These are phyloP conservation scores for Dittrichia graveolens DNA, from an alignment of 129 eudicot genomes.

Conservation along the genomic window DNA sequence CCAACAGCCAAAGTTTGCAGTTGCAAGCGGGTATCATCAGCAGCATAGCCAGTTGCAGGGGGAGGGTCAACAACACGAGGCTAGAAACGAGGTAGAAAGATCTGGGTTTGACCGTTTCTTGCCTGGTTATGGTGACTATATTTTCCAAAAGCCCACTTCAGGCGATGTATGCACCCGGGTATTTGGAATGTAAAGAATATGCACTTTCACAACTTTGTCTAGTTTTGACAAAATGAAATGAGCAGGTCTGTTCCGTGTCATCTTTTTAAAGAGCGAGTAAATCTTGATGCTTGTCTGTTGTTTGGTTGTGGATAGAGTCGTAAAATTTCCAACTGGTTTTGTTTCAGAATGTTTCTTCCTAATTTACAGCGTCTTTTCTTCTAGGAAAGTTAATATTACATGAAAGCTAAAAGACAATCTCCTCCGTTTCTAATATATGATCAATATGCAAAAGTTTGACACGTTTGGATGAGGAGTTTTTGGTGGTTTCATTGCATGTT, in stretches of 20 bases:
- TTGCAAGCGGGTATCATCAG: conserved; percentile 32
- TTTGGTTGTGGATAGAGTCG: conserved; percentile 21
- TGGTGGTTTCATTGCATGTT: too few species aligned
- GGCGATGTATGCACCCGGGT: conserved; percentile 68
- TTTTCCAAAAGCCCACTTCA: conserved; percentile 60
- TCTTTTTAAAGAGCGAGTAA: neutral
- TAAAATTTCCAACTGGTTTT: conserved; percentile 19
- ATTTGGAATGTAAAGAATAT: conserved; percentile 60
- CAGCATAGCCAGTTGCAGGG: conserved; percentile 37
- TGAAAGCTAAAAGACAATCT: neutral
- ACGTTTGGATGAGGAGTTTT: too few species aligned
- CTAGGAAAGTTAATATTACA: neutral
- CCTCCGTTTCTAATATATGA: neutral
- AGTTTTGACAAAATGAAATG: conserved; percentile 35
- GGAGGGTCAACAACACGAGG: conserved; percentile 37
- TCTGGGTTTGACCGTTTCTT: conserved; percentile 51
- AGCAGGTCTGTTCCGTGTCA: conserved; percentile 4
- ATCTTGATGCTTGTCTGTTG: conserved; percentile 2
- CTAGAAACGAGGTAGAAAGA: conserved; percentile 52
- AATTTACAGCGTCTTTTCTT: conserved; percentile 9
- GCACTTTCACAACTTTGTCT: conserved; percentile 19
- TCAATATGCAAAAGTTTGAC: too few species aligned
- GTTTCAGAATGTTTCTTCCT: conserved; percentile 1
- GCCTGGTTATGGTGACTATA: conserved; percentile 64
- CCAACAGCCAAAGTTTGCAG: conserved; percentile 49